Evolutionary conservation across 2,329 filamentous ascomycete species (phyloP), one percentile per base, ranked within the genome.

Genomic region (Tolypocladium pustulatum): DNA sequence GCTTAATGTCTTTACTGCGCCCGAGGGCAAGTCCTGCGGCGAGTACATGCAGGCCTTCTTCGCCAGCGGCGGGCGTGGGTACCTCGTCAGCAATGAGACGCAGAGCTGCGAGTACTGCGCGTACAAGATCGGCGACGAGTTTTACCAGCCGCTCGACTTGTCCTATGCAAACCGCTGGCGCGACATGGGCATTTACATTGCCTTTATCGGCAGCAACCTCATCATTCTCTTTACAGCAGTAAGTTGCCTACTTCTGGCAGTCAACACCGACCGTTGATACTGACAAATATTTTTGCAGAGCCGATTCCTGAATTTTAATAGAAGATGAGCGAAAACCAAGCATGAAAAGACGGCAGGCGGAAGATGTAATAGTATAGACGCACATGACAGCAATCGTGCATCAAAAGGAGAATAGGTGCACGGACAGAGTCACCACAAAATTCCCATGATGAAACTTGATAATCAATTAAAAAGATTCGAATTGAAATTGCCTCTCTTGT

Each of bases 31-130:
- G 68, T 85, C 79, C 1, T 95, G 90, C 68, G 88, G 87, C 40
- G 80, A 85, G 25, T 95, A 95, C 75, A 91, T 92, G 86, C 63
- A 72, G 49, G 65, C 78, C 1, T 95, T 90, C 74, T 91, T 94
- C 68, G 74, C 76, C 3, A 66, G 66, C 3, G 86, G 88, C n/a
- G 88, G 86, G 0, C 68, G 82, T 0, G 91, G 91, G 0, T 95
- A 95, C 65, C 70, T 96, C 3, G 77, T 83, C 41, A 76, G 85
- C 65, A 87, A 88, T 63, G 76, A 78, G 1, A 89, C 88, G 0
- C 81, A 75, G 54, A 73, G 78, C 27, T 96, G 91, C 74, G 76
- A 87, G 66, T 96, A 95, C 75, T 96, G 91, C 68, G 89, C 90
- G 0, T 95, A 85, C 75, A 85, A 81, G 61, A 75, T 89, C 15